Base-by-base conservation (phyloP, 352 stramenopile species). In the Phytophthora pini region DNA sequence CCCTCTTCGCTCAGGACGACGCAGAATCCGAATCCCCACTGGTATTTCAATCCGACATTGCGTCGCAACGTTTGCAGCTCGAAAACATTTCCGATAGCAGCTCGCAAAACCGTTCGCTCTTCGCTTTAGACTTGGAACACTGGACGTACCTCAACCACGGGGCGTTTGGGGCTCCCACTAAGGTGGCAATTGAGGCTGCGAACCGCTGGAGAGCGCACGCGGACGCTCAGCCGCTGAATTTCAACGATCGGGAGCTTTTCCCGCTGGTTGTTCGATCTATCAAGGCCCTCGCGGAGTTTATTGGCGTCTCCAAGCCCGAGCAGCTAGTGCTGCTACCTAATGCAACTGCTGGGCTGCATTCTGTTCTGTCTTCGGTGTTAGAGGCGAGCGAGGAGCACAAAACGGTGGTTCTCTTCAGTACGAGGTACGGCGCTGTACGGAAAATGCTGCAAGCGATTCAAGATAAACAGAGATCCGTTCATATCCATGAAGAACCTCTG, bases 121-220 rank as follows among this genome's bases (percentile, higher is more conserved):
- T 93, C 47, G 72, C 79, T 3, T 55, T 91, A 38, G 82, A 89
- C 39, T 68, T 88, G 8, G 15, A 67, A 0, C 66, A 47, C 12
- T 98, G 92, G 92, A 97, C 87, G 32, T 98, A 97, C 69, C 60
- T 98, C 8, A 98, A 99, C 74, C 96, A 99, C 68, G 94, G 94
- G 32, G 94, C 94, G 1, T 98, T 98, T 64, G 94, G 94, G 8
- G 87, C 85, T 0, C 70, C 93, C 0, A 85, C 93, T 3, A 68
- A 68, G 26, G 80, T 88, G 22, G 92, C 90, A 11, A 77, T 78
- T 38, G 56, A 83, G 26, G 85, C 93, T 2, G 88, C 89, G 2
- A 44, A 68, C 10, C 68, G 77, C 15, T 99, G 96, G 96, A 79
- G 90, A 1, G 68, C 68, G 1, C 66, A 88, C 27, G 76, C 90